Evolutionary conservation across 768 basidiomycete species (phyloP), one percentile per base, ranked within the genome.

Genomic region (Trametes sanguinea): DNA sequence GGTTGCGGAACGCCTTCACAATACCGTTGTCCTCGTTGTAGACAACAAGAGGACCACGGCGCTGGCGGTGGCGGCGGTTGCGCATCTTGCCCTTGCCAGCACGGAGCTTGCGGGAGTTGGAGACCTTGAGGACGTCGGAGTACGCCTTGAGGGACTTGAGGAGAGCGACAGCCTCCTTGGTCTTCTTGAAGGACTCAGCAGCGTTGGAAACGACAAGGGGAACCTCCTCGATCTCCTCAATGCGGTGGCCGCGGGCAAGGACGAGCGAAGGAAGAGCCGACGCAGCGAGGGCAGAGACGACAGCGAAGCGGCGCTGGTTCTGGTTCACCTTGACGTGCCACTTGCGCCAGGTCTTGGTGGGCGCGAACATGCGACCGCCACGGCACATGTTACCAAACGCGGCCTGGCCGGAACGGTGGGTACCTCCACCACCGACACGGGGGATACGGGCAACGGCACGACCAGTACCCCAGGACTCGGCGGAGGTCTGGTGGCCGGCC

Each of bases 321-420:
- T 95, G 92, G 88, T 95, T 95, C 64, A 98, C 92, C 83, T 98
- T 99, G 83, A 98, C 92, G 81, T 99, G 97, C 97, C 97, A 99
- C 77, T 88, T 95, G 80, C 96, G 90, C 96, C 95, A 98, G 75
- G 87, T 92, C 84, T 97, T 98, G 80, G 96, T 98, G 16, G 97
- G 97, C 32, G 96, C 96, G 79, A 99, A 98, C 97, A 99, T 98
- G 75, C 97, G 94, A 83, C 97, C 97, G 74, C 97, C 96, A 78
- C 97, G 92, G 85, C 96, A 98, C 97, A 99, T 98, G 90, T 98
- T 98, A 74, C 97, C 97, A 81, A 98, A 98, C 35, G 97, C 97
- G 76, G 94, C 97, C 90, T 95, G 96, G 63, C 97, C 97, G 60
- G 97, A 95, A 69, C 97, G 92, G 83, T 96, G 94, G 69, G 97